These are phyloP conservation scores for Pythium monospermum DNA, from an alignment of 352 stramenopile genomes.

Conservation along the genomic window DNA sequence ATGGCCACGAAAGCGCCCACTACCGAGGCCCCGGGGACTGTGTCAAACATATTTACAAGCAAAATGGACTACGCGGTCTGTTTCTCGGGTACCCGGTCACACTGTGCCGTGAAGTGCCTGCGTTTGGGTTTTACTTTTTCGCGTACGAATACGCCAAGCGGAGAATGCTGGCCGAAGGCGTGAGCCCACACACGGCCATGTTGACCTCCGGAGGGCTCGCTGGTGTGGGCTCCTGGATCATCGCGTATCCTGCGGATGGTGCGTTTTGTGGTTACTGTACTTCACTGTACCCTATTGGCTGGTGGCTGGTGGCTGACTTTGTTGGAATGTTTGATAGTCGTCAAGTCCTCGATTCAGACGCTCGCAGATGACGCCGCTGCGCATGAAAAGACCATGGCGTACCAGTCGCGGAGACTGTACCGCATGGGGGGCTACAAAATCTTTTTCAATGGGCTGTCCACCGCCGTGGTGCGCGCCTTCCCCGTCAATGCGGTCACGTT, in stretches of 20 bases:
- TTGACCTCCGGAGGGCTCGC: conserved; percentile 72
- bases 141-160: conserved; percentile 80
- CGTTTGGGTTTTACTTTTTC: conserved; percentile 82
- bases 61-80: conserved; percentile 48
- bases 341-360: conserved; percentile 86
- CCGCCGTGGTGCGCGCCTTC: conserved; percentile 75
- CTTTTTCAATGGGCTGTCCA: conserved; percentile 75
- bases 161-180: conserved; percentile 45
- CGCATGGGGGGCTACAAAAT: conserved; percentile 54
- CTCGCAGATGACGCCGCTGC: conserved; percentile 45
- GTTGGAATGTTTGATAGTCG: conserved; percentile 30
- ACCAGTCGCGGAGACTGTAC: conserved; percentile 66
- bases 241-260: conserved; percentile 82
- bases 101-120: conserved; percentile 70
- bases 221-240: conserved; percentile 74
- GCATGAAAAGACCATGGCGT: conserved; percentile 64
- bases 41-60: conserved; percentile 65
- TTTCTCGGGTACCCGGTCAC: conserved; percentile 77
- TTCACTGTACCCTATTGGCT: neutral
- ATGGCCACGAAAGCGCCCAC: conserved; percentile 50
- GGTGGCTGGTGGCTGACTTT: neutral
- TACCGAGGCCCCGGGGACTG: conserved; percentile 73
- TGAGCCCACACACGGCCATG: conserved; percentile 69
- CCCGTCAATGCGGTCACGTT: conserved; percentile 85
- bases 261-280: conserved; percentile 2